Base-by-base conservation (phyloP, 495 filamentous ascomycete species). In the Melanomma pulvis-pyrius region DNA sequence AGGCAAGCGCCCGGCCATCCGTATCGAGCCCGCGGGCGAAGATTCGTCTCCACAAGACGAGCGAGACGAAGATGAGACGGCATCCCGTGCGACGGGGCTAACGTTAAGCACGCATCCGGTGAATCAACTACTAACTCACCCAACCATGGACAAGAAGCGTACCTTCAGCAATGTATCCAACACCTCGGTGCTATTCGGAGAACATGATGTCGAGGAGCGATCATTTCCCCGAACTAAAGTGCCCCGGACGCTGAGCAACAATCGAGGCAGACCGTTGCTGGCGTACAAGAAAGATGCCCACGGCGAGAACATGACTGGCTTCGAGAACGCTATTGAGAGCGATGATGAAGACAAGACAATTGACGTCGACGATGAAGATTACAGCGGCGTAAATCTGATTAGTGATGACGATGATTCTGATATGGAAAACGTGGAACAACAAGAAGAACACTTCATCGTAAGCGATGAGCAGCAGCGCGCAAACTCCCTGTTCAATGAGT, bases 361-460 rank as follows among this genome's bases (percentile, higher is more conserved):
- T 26, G 41, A 68, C 30, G 84, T 86, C 6, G 85, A 89, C 63
- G 87, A 92, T 60, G 87, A 88, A 59, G 83, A 82, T 49, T 89
- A 90, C 72, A 87, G 86, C 15, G 90, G 82, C 19, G 87, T 93
- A 34, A 88, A 92, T 68, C 84, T 90, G 39, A 88, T 96, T 63
- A 88, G 84, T 59, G 39, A 44, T 44, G 90, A 92, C 54, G 88
- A 91, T 74, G 89, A 92, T 68, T 82, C 86, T 72, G 85, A 86
- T 76, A 79, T 84, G 69, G 90, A 93, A 81, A 39, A 86, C 77
- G 79, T 84, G 69, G 90, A 94, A 82, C 24, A 68, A 44, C 46
- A 70, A 53, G 71, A 72, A n/a, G 90, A 91, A 77, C 78, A 86
- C 73, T 82, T 87, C 68, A 90, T 92, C 54, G 80, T 91, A 30